phyloP scores from a whole-genome alignment of 2,329 filamentous ascomycete genomes.

The Leptographium wingfieldii region DNA sequence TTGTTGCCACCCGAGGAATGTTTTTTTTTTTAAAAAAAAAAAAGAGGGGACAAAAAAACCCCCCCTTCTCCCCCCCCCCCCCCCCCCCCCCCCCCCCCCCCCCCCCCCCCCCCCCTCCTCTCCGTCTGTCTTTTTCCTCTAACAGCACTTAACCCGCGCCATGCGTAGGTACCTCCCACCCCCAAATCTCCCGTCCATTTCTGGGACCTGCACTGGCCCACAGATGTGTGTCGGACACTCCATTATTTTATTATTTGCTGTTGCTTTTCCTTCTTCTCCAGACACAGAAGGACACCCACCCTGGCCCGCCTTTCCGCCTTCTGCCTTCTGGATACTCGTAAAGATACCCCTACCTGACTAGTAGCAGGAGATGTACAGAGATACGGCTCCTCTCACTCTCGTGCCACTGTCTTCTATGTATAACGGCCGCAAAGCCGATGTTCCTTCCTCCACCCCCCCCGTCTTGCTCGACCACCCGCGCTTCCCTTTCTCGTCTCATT shows the following conservation, averaged over 20 bases:
- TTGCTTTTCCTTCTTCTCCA: neutral
- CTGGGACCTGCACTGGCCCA: conserved; percentile 1
- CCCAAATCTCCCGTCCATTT: neutral
- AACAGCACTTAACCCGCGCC: neutral
- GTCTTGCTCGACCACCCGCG: neutral
- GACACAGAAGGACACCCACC: neutral
- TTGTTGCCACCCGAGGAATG: no score
- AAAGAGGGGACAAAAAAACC: no score
- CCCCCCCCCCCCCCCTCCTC: neutral
- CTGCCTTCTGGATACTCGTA: neutral
- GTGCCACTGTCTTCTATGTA: conserved; percentile 1
- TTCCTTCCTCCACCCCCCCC: neutral
- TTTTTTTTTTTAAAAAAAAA: no score
- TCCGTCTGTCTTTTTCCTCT: conserved; percentile 1
- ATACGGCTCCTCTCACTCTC: neutral
- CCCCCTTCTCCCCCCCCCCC: no score
- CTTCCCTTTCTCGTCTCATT: neutral
- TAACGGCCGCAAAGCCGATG: neutral
- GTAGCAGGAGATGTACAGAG: neutral
- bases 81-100: no score
- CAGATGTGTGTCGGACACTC: neutral
- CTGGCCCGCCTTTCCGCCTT: neutral
- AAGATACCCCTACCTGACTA: neutral
- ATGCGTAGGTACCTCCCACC: neutral
- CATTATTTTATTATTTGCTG: neutral